Percentiles rank a stretch among this genome's conserved stretches.
Conservation (phyloP, 2,329 filamentous ascomycete genomes). For the Coniosporium tulheliwenetii region DNA sequence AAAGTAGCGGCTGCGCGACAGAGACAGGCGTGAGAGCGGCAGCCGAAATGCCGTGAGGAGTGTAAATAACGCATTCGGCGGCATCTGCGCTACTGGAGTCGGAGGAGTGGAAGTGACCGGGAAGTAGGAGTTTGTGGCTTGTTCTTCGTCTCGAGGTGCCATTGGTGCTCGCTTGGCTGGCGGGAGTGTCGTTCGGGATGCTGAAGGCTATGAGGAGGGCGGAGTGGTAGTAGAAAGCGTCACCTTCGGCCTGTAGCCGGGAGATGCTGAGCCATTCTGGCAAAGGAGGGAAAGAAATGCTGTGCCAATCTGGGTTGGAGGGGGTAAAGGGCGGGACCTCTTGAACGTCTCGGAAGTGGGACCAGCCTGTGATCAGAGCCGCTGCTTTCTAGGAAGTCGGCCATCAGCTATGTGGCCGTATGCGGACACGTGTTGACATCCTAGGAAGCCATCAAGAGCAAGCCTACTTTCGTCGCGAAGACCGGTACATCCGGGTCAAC, state of each 20-base stretch:
- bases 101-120: neutral
- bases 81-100: slow-evolving; percentile 7
- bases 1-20: slow-evolving; percentile 28
- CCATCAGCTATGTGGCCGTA: neutral
- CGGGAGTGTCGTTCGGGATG: slow-evolving; percentile 10
- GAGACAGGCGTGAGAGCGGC: slow-evolving; percentile 29
- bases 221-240: slow-evolving; percentile 45
- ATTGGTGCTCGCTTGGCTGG: slow-evolving; percentile 7
- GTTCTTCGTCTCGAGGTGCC: slow-evolving; percentile 5
- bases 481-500: slow-evolving; percentile 38
- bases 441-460: neutral
- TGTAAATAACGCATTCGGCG: slow-evolving; percentile 45
- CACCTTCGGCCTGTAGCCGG: slow-evolving; percentile 27
- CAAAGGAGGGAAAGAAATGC: slow-evolving; percentile 27
- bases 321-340: slow-evolving; percentile 31
- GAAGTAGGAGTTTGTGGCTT: slow-evolving; percentile 5
- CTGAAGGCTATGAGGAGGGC: slow-evolving; percentile 44
- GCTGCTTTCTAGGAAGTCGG: slow-evolving; percentile 31
- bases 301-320: slow-evolving; percentile 26
- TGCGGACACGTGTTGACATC: too few relatives aligned
- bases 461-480: slow-evolving; percentile 35
- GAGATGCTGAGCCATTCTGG: slow-evolving; percentile 48
- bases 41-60: slow-evolving; percentile 44
- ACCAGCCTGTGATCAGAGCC: slow-evolving; percentile 39
- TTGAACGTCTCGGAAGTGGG: slow-evolving; percentile 41